A percentile compares a stretch with the other conserved stretches of the same genome.
phyloP scores from a whole-genome alignment of 345 rosid species.

The Geranium rotundifolium region DNA sequence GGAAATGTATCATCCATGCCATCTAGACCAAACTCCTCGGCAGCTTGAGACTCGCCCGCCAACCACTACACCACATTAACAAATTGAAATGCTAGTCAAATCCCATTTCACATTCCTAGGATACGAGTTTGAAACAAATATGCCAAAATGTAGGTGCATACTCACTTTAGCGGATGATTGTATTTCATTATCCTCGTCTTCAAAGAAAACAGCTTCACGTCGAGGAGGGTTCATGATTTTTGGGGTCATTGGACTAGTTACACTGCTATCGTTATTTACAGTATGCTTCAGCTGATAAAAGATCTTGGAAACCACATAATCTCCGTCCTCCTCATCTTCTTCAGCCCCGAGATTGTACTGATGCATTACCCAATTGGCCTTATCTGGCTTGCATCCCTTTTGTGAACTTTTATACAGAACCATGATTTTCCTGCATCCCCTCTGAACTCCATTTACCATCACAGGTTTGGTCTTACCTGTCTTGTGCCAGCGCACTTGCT shows the following conservation, averaged over 20 bases:
- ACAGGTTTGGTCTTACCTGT: conserved; percentile 79
- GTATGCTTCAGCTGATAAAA: conserved; percentile 48
- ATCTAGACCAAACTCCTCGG: conserved; percentile 28
- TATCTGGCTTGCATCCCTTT: conserved; percentile 61
- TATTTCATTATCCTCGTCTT: too few species aligned
- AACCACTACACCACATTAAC: conserved; percentile 22
- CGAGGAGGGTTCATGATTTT: conserved; percentile 54
- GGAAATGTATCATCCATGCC: conserved; percentile 36
- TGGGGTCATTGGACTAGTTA: conserved; percentile 56
- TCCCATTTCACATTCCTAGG: conserved; percentile 18
- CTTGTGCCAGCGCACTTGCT: conserved; percentile 91
- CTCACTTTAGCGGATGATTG: background rate
- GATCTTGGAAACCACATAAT: conserved; percentile 68
- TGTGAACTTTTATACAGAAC: conserved; percentile 71
- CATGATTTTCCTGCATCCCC: conserved; percentile 87
- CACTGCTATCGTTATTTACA: conserved; percentile 20
- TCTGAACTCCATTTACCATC: conserved; percentile 43
- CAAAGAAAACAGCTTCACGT: too few species aligned
- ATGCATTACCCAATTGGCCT: conserved; percentile 80
- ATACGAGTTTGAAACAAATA: conserved; percentile 1
- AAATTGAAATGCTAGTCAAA: too few species aligned
- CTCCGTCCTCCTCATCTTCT: conserved; percentile 60
- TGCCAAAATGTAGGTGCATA: background rate
- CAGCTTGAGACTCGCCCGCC: conserved; percentile 61
- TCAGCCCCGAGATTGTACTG: conserved; percentile 80